These are phyloP conservation scores for Lecanosticta acicola DNA, from an alignment of 2,329 filamentous ascomycete species.

Conservation along the genomic window DNA sequence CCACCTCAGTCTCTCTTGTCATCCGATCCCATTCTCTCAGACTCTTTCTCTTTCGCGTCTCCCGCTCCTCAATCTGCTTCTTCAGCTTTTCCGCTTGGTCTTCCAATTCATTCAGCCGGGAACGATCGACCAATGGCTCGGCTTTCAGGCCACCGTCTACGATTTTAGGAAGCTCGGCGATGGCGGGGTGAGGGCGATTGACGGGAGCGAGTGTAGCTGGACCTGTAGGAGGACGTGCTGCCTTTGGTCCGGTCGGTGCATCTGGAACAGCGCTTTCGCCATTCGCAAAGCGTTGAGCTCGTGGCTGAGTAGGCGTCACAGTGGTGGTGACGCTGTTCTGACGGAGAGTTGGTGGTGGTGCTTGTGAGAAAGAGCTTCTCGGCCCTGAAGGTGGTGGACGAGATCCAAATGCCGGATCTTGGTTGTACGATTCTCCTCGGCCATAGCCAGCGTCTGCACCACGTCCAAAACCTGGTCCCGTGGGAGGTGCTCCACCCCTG, in stretches of 20 bases:
- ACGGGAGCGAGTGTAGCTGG: conserved; percentile 11
- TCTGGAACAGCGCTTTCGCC: conserved; percentile 26
- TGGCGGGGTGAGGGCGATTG: conserved; percentile 27
- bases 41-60: conserved; percentile 39
- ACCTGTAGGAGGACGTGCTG: conserved; percentile 19
- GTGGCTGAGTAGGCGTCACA: conserved; percentile 43
- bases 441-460: conserved; percentile 12
- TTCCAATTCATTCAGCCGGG: conserved; percentile 42
- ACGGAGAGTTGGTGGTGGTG: conserved; percentile 23
- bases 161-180: conserved; percentile 41
- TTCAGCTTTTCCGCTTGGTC: conserved; percentile 44
- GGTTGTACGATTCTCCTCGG: conserved; percentile 11
- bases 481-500: conserved; percentile 19
- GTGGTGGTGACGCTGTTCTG: conserved; percentile 38
- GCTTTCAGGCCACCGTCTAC: conserved; percentile 41
- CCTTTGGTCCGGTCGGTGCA: conserved; percentile 24
- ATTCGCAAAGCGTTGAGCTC: conserved; percentile 41
- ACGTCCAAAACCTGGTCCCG: conserved; percentile 20
- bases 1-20: conserved; percentile 40
- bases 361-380: conserved; percentile 26
- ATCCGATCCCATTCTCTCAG: conserved; percentile 44
- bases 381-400: conserved; percentile 31
- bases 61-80: conserved; percentile 43
- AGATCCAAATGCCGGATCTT: conserved; percentile 3
- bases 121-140: conserved; percentile 40